phyloP scores from a whole-genome alignment of 139 green algal species.

The Chlorella sp. region DNA sequence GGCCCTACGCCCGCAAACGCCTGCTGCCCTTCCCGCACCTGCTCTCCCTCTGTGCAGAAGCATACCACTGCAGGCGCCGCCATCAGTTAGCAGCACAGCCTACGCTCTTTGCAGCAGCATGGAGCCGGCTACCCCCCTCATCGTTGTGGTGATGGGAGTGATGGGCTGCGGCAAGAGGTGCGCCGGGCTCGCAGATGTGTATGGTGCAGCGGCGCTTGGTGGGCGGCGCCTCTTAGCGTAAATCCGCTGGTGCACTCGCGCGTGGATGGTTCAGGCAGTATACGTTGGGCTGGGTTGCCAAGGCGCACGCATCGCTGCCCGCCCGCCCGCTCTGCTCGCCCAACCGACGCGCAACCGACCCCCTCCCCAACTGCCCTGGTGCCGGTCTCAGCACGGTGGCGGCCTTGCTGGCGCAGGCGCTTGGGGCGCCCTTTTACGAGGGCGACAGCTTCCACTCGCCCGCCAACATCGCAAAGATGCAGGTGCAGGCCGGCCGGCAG shows the following conservation, averaged over 20 bases:
- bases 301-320: background rate
- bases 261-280: background rate
- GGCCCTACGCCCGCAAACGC: background rate
- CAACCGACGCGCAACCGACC: background rate
- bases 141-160: slow-evolving; percentile 17
- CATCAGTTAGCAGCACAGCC: background rate
- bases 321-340: background rate
- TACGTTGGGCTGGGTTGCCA: background rate
- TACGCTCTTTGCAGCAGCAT: background rate
- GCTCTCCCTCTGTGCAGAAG: background rate
- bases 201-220: background rate
- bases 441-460: slow-evolving; percentile 33
- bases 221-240: background rate
- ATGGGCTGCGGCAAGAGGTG: slow-evolving; percentile 45
- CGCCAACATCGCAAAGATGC: slow-evolving; percentile 19
- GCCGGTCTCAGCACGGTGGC: slow-evolving; percentile 16
- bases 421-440: slow-evolving; percentile 28
- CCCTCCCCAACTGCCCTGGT: background rate
- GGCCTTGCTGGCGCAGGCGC: background rate
- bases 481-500: background rate
- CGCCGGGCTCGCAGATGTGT: background rate
- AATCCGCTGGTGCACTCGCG: background rate
- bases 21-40: background rate
- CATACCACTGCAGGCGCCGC: background rate
- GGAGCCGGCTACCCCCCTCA: background rate